phyloP scores from a whole-genome alignment of 257 asterid genomes.

The Dorcoceras hygrometricum region DNA sequence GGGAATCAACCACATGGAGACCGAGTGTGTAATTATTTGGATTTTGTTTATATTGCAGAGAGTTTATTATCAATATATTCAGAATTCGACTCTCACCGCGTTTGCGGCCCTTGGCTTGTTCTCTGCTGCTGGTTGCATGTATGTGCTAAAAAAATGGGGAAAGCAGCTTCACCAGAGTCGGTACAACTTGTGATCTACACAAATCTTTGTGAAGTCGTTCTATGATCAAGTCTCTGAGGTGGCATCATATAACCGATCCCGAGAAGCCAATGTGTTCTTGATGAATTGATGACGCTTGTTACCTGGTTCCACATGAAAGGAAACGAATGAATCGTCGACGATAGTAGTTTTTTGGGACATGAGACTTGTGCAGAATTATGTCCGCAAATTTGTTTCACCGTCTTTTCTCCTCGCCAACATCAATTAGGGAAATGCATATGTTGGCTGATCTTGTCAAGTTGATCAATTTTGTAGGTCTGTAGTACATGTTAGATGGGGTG shows the following conservation, averaged over 20 bases:
- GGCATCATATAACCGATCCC: too few species aligned
- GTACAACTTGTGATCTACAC: conserved; percentile 44
- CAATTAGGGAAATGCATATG: neutral
- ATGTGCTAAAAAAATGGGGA: conserved; percentile 60
- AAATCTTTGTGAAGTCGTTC: neutral
- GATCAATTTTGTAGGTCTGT: neutral
- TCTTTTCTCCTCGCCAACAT: neutral
- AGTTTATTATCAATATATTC: conserved; percentile 44
- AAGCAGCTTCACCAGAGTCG: conserved; percentile 66
- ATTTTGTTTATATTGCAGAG: conserved; percentile 49
- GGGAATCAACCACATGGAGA: neutral
- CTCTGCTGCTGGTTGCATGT: conserved; percentile 78
- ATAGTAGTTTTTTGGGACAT: neutral
- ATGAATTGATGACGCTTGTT: neutral
- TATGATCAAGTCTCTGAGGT: conserved; percentile 5
- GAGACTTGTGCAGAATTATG: neutral
- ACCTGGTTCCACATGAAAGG: neutral
- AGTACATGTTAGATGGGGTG: neutral
- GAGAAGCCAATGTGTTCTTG: neutral
- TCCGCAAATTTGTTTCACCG: neutral
- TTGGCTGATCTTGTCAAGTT: neutral
- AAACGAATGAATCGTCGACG: neutral
- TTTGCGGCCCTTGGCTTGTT: conserved; percentile 57
- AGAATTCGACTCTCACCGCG: conserved; percentile 55
- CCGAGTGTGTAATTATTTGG: neutral